Evolutionary conservation across 2,329 filamentous ascomycete species (phyloP).

Genomic region (Mycosphaerella arachidis): DNA sequence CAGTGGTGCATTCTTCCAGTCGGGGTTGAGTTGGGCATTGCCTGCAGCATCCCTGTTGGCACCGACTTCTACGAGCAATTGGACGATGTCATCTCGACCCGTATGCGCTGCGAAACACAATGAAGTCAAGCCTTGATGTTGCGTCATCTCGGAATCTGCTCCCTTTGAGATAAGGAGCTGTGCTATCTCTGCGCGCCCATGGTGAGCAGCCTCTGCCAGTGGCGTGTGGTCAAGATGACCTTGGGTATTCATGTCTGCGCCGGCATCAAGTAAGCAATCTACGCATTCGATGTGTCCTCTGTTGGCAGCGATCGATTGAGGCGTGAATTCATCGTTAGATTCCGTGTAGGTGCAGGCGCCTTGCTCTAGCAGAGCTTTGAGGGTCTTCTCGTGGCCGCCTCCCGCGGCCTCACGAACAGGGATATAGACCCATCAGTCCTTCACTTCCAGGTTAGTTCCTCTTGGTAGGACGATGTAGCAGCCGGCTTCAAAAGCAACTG

Average conservation of each 20-base stretch:
- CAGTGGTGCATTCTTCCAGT: background rate
- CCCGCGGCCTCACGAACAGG: background rate
- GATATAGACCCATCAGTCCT: background rate
- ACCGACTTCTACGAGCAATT: constrained; percentile 1
- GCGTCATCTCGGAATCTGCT: constrained; percentile 1
- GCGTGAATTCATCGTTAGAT: background rate
- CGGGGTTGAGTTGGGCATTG: background rate
- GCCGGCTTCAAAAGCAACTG: background rate
- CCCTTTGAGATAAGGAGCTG: background rate
- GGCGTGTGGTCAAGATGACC: constrained; percentile 1
- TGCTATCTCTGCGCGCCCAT: constrained; percentile 3
- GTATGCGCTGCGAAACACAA: constrained; percentile 1
- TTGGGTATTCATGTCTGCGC: constrained; percentile 3
- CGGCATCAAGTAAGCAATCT: background rate
- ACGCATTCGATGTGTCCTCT: background rate
- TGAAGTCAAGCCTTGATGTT: background rate
- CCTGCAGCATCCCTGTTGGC: constrained; percentile 1
- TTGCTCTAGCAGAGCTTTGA: background rate
- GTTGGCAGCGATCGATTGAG: constrained; percentile 2
- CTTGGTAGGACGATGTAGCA: background rate
- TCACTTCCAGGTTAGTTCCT: background rate
- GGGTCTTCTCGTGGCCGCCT: background rate
- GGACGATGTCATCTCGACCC: constrained; percentile 3
- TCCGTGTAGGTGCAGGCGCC: background rate
- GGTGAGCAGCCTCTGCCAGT: constrained; percentile 1